Base-by-base conservation (phyloP, 2,329 filamentous ascomycete genomes). In the Fusarium miscanthi region DNA sequence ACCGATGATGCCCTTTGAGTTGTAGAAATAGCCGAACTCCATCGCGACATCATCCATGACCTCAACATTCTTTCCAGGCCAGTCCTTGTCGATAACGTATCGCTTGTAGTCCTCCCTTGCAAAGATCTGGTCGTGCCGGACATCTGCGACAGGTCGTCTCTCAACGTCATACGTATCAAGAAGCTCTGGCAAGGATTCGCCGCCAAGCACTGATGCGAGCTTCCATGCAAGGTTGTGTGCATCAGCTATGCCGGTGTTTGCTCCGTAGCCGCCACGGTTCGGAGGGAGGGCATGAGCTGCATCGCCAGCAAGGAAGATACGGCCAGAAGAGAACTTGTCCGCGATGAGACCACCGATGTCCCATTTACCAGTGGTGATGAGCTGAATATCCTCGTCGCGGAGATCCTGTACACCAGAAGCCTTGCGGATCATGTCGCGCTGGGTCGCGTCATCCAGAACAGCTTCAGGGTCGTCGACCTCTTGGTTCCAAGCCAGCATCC, bases 181-280 rank as follows among this genome's bases (percentile, higher is more conserved):
- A 2, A 85, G 58, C 1, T 45, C 62, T 6, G 66, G 37, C 0
- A 31, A 63, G 0, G 79, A 77, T 5, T 69, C 45, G 0, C 79
- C 75, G 2, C 65, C 73, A 0, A 83, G 27, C 1, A 83, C 81
- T 2, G 76, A 73, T 2, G 81, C 80, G 0, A 85, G 63, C 70
- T 85, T 85, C 84, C 83, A 85, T 2, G 81, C 79, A 3, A 86
- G 77, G 42, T 85, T 83, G 41, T 82, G 78, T 1, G 79, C 84
- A 61, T 86, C 84, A 14, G 78, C 74, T 17, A 82, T 78, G 3
- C 78, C 81, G 10, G 78, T 79, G 66, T 82, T 82, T 23, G 78
- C 75, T 0, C 81, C 80, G 4, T 79, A 77, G 1, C 79, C 81
- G 67, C 56, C 85, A 2, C 79, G 63, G 42, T 81, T 81, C 0